Evolutionary conservation across 108 stramenopile genomes (phyloP).

Genomic region (Asterionellopsis glacialis): DNA sequence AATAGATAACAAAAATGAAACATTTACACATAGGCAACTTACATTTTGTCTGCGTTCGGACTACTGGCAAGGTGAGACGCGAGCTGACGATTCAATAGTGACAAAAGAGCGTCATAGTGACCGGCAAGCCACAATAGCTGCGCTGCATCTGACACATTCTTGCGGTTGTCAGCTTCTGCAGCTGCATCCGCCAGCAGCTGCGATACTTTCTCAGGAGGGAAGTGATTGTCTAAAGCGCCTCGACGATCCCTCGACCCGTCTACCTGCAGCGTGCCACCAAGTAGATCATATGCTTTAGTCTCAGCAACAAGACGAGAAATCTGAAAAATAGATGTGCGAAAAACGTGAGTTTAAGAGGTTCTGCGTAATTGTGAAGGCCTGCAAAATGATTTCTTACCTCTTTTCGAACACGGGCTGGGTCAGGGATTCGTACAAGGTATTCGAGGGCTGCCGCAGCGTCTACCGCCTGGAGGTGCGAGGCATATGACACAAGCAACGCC

Average conservation of each 20-base stretch:
- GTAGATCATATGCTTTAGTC: slow-evolving; percentile 13
- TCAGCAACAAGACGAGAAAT: slow-evolving; percentile 15
- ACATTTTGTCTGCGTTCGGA: slow-evolving; percentile 24
- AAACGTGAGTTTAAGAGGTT: too few species aligned
- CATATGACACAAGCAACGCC: slow-evolving; percentile 37
- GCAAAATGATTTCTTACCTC: slow-evolving; percentile 18
- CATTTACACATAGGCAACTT: neutral
- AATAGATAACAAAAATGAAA: neutral
- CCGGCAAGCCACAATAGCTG: slow-evolving; percentile 44
- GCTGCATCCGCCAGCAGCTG: slow-evolving; percentile 46
- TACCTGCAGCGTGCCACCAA: slow-evolving; percentile 28
- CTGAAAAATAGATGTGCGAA: too few species aligned
- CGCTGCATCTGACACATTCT: slow-evolving; percentile 38
- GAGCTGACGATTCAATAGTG: slow-evolving; percentile 46
- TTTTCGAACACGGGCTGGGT: slow-evolving; percentile 6
- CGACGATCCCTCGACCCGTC: slow-evolving; percentile 13
- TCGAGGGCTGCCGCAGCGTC: slow-evolving; percentile 28
- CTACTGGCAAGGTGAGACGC: slow-evolving; percentile 35
- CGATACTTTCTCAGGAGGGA: slow-evolving; percentile 47
- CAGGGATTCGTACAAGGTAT: slow-evolving; percentile 40
- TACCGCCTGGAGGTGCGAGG: slow-evolving; percentile 11
- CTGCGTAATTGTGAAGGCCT: too few species aligned
- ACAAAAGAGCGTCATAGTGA: slow-evolving; percentile 33
- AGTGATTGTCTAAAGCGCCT: slow-evolving; percentile 47
- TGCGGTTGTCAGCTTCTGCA: slow-evolving; percentile 22